Conservation (phyloP, 768 basidiomycete genomes). For the Obba rivulosa region DNA sequence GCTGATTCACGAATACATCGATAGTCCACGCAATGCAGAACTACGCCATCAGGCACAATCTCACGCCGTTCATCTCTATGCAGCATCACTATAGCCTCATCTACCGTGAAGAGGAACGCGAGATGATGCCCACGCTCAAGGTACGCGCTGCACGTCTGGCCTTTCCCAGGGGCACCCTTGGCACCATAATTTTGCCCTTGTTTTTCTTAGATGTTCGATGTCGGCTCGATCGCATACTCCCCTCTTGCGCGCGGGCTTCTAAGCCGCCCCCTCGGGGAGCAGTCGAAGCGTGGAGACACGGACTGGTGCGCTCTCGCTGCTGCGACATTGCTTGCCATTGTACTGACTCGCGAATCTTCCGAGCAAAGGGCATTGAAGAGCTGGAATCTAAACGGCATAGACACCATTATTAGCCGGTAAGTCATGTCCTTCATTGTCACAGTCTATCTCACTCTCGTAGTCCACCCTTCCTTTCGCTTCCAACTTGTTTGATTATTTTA, state of each 20-base stretch:
- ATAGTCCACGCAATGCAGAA: constrained; percentile 21
- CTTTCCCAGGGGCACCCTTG: not conserved
- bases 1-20: not conserved
- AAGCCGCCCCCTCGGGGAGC: constrained; percentile 19
- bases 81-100: constrained; percentile 39
- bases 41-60: constrained; percentile 21
- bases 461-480: too few species aligned
- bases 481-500: constrained; percentile 4
- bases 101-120: constrained; percentile 41
- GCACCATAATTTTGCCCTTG: not conserved
- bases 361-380: too few species aligned
- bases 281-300: constrained; percentile 15
- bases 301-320: constrained; percentile 16
- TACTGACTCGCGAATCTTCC: too few species aligned
- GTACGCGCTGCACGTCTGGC: constrained; percentile 5
- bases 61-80: constrained; percentile 42
- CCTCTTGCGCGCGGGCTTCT: constrained; percentile 31
- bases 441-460: too few species aligned
- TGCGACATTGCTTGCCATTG: not conserved
- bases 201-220: constrained; percentile 25
- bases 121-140: constrained; percentile 28
- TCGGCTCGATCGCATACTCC: constrained; percentile 35
- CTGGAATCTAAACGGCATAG: constrained; percentile 2
- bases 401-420: constrained; percentile 4
- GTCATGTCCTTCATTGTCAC: constrained; percentile 10